Base-by-base conservation (phyloP, 2,329 filamentous ascomycete species). In the Nemania sp. region DNA sequence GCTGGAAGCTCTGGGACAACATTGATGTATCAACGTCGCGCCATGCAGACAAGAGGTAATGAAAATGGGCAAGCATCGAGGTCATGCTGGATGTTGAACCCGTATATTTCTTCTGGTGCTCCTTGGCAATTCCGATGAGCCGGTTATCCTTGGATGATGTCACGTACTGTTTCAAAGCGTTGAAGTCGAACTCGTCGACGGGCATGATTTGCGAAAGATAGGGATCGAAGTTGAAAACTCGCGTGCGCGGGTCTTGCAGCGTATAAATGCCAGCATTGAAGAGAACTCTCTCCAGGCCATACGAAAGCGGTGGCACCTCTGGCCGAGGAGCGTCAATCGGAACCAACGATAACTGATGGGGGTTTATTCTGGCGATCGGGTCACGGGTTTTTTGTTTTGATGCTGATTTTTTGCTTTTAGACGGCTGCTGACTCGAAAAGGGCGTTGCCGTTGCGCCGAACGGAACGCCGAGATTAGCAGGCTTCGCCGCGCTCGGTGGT, bases 1-100 rank as follows among this genome's bases (percentile, higher is more conserved):
- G 76, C 0, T 74, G 67, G 62, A 97, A 93, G 0, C 77, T 75
- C 45, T 81, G 81, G 0, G 91, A 93, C 1, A 96, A 68, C 66
- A 82, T 83, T 0, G 73, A 70, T 14, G 83, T 74, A 56, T 90
- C 88, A 55, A 96, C 77, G 2, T 77, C 75, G 48, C 95, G 85
- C 88, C 91, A 97, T 6, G 80, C 75, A 0, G 93, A 97, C 8
- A 99, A 78, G 3, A 99, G 80, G 66, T 86, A 97, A 70, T 99
- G 94, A 67, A 99, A 96, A 65, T 99, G 95, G 2, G 88, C 82
- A 39, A 99, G 78, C 45, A 89, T 85, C 2, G 86, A 79, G 1
- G 93, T 96, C 91, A 97, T 96, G 73, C 93, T 97, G 1, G 94
- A 99, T 0, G 94, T 97, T 11, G 94, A 99, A 8, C 94, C 94